Evolutionary conservation across 768 basidiomycete genomes (phyloP).

Genomic region (Panus rudis): DNA sequence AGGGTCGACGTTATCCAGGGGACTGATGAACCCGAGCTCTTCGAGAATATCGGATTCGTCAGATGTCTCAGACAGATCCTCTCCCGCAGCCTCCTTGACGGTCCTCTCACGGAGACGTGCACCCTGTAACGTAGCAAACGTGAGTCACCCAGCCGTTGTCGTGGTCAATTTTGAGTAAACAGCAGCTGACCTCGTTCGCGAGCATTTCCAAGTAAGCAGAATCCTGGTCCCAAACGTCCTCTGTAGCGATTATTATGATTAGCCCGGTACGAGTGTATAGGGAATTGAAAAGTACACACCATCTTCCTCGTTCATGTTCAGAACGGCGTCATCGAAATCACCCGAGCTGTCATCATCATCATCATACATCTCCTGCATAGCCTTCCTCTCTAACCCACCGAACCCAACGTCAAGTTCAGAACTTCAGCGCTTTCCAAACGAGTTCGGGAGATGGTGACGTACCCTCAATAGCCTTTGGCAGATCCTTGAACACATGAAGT

Average conservation of each 20-base stretch:
- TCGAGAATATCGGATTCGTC: conserved; percentile 60
- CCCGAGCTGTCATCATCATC: conserved; percentile 34
- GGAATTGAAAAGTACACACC: conserved; percentile 27
- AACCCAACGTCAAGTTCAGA: not conserved
- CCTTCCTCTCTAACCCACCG: conserved; percentile 44
- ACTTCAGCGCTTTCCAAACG: too few relatives aligned
- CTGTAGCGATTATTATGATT: conserved; percentile 26
- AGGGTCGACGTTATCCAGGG: conserved; percentile 72
- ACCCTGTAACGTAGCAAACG: too few relatives aligned
- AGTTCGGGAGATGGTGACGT: conserved; percentile 11
- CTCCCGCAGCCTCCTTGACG: conserved; percentile 32
- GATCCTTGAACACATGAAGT: conserved; percentile 67
- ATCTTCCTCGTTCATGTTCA: conserved; percentile 66
- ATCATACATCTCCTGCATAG: conserved; percentile 45
- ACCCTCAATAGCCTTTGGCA: conserved; percentile 76
- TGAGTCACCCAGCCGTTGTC: too few relatives aligned
- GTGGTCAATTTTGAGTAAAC: conserved; percentile 2
- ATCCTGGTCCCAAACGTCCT: conserved; percentile 88
- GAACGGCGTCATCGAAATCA: conserved; percentile 38
- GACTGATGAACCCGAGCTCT: conserved; percentile 81
- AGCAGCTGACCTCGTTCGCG: conserved; percentile 59
- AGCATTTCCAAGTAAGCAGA: conserved; percentile 85
- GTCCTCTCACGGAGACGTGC: conserved; percentile 64
- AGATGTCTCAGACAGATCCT: conserved; percentile 28
- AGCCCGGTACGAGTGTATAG: not conserved